Conservation (phyloP, 495 filamentous ascomycete genomes). For the Penicillium cinerascens region DNA sequence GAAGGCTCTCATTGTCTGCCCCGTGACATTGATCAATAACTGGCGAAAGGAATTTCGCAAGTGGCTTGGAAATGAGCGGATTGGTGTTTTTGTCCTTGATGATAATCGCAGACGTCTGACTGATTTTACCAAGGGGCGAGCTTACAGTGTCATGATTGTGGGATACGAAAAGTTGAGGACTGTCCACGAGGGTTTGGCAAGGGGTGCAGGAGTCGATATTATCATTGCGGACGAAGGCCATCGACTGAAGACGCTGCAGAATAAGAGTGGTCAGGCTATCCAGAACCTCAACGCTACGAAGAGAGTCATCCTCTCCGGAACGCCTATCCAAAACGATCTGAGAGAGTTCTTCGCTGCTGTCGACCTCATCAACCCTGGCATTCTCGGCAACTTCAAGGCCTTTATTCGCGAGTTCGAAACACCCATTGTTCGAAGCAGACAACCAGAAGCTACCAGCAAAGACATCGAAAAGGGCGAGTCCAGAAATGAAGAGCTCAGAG, state of each 20-base stretch:
- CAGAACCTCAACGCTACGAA: constrained; percentile 64
- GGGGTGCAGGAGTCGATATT: constrained; percentile 65
- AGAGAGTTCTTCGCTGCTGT: constrained; percentile 76
- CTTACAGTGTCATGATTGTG: constrained; percentile 77
- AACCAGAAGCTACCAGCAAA: constrained; percentile 62
- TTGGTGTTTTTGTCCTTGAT: constrained; percentile 72
- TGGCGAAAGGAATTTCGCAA: constrained; percentile 78
- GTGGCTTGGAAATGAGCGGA: constrained; percentile 74
- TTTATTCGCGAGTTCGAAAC: constrained; percentile 73
- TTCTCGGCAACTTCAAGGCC: constrained; percentile 62
- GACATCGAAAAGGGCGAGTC: constrained; percentile 74
- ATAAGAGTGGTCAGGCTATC: constrained; percentile 75
- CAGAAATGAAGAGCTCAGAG: constrained; percentile 62
- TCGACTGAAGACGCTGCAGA: constrained; percentile 75
- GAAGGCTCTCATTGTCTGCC: constrained; percentile 79
- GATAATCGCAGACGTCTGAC: constrained; percentile 62
- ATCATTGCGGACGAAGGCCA: constrained; percentile 82
- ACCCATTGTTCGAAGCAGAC: constrained; percentile 68
- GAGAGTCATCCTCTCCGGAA: constrained; percentile 70
- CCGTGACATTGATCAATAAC: constrained; percentile 74
- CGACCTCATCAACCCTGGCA: constrained; percentile 75
- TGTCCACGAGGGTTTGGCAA: constrained; percentile 64
- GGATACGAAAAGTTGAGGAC: constrained; percentile 75
- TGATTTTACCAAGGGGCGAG: constrained; percentile 73
- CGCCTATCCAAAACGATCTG: constrained; percentile 77